Base-by-base conservation (phyloP, 306 rosid genomes). In the Cicer pinnatifidum region DNA sequence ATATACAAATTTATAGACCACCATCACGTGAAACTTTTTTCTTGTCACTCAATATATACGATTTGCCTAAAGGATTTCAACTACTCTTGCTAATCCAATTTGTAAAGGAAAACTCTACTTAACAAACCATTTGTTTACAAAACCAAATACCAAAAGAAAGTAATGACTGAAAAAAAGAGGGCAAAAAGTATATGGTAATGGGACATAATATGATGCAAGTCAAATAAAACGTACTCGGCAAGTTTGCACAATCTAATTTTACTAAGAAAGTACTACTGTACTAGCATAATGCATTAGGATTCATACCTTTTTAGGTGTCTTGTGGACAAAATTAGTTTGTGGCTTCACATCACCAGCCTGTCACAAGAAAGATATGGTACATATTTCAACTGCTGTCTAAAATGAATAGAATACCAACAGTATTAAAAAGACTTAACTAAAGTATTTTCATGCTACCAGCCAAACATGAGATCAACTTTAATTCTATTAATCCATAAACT, bases 241-340 rank as follows among this genome's bases (percentile, higher is more conserved):
- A 50, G 71, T 39, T 47, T 52, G 41, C 39, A 19, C 62, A 60
- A 59, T 44, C 74, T 43, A 67, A 15, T 67, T 40, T 52, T 58
- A 35, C 12, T 23, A 40, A 47, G 51, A 28, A 64, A 47, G 66
- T 46, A 56, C 73, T 76, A 68, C 23, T 51, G 66, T 46, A 56
- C 73, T 76, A 68, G 37, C 57, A 23, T n/a, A 59, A 9, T 33
- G 54, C 68, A 57, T 50, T 47, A 58, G 38, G 52, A n/a, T 45
- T 60, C 73, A 19, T 82, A 92, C 99, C 92, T 85, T 88, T 72
- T 88, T 91, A 13, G 99, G 87, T 23, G 83, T 70, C 86, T 95
- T 95, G 84, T 91, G 99, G 77, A 91, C 75, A 53, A 91, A 87
- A 82, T 61, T 79, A 39, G 81, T 46, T 80, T 85, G 96, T 80